Base-by-base conservation (phyloP, 371 early-diverging fungal species). In the Mortierella sp. region DNA sequence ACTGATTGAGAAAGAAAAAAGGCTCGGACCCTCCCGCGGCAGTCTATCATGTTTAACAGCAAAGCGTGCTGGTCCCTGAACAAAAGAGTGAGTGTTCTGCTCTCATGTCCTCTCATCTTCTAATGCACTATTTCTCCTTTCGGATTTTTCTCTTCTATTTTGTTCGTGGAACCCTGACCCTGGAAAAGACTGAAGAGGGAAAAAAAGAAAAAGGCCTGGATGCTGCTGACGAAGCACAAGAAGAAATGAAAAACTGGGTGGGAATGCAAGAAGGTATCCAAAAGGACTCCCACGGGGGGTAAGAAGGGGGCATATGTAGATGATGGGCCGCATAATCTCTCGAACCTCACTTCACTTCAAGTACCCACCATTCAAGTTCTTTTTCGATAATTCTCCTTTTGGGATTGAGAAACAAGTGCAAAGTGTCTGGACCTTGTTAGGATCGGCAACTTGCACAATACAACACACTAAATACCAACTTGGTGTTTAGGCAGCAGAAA, bases 401-500 rank as follows among this genome's bases (percentile, higher is more conserved):
- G 61, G 61, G 14, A 37, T 58, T 34, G 2, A 58, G 34, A 58
- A 2, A 58, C 37, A 34, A 22, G 26, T n/a, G 2, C 4, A 11
- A 34, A 58, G 37, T 37, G 37, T 31, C 61, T 31, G 34, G 55
- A 31, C 55, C 34, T 19, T 55, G 55, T 31, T 5, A 19, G 37
- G 61, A 58, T 58, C 61, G 61, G 34, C 37, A 34, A 19, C n/a
- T n/a, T n/a, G n/a, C n/a, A n/a, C n/a, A n/a, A n/a, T n/a, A 58
- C 19, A 22, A 22, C 37, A 37, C 19, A 9, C 6, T 5, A 16
- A 37, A 58, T 58, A 58, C 61, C 34, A 34, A 7, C 22, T 58
- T 22, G 8, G 31, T 31, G 37, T 58, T 34, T 31, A 58, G 22
- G 16, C 37, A 34, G 61, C 22, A 58, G 34, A 58, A 0, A 34